Conservation (phyloP, 2,329 filamentous ascomycete species). For the Nothophoma quercina region DNA sequence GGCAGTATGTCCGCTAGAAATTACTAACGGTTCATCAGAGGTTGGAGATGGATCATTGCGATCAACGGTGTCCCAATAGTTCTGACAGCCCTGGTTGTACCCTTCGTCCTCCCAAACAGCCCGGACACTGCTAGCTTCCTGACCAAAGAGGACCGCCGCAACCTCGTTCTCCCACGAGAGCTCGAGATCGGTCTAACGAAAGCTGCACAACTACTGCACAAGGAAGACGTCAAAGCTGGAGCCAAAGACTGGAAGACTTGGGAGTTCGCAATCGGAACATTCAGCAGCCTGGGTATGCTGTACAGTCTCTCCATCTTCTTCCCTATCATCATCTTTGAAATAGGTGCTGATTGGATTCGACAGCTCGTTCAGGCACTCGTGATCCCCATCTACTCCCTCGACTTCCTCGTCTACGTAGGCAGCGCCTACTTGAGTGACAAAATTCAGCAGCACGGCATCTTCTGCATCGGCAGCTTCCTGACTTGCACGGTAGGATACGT, state of each 20-base stretch:
- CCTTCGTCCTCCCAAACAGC: constrained; percentile 61
- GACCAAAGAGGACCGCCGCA: constrained; percentile 32
- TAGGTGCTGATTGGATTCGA: constrained; percentile 34
- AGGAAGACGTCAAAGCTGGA: constrained; percentile 58
- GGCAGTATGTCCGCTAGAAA: not conserved
- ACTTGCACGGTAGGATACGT: constrained; percentile 60
- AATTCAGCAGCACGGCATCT: constrained; percentile 37
- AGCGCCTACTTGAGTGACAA: constrained; percentile 37
- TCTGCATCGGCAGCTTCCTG: constrained; percentile 31
- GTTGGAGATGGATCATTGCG: constrained; percentile 44
- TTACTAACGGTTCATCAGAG: not conserved
- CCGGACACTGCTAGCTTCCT: constrained; percentile 46
- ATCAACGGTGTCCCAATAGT: constrained; percentile 42
- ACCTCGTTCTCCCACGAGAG: constrained; percentile 38
- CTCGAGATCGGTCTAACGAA: constrained; percentile 53
- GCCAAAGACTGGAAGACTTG: constrained; percentile 48
- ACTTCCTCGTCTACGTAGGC: constrained; percentile 32
- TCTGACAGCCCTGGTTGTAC: constrained; percentile 53
- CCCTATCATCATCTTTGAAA: constrained; percentile 40
- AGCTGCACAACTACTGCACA: constrained; percentile 55
- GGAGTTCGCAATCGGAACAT: constrained; percentile 56
- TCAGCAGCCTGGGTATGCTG: constrained; percentile 33
- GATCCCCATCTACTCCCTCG: constrained; percentile 41
- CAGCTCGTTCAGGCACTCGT: constrained; percentile 41
- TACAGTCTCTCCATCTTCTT: constrained; percentile 40